phyloP scores from a whole-genome alignment of 2,329 filamentous ascomycete genomes.

The Aureobasidium sp. region DNA sequence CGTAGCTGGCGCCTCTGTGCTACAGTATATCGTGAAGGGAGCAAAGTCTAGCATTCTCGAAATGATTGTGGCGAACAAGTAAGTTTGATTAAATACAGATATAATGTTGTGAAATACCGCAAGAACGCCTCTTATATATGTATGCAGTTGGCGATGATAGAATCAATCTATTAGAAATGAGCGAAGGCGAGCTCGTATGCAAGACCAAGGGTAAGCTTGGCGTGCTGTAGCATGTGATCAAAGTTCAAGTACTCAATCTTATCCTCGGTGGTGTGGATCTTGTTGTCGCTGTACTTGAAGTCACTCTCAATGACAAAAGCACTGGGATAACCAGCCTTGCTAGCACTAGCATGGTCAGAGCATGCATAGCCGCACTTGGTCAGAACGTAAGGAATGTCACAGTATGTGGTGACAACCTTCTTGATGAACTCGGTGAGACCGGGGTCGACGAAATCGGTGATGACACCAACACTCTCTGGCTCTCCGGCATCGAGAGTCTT shows the following conservation, averaged over 20 bases:
- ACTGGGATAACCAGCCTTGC: constrained; percentile 64
- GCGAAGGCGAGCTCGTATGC: constrained; percentile 78
- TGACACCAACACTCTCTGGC: constrained; percentile 80
- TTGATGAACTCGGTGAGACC: constrained; percentile 85
- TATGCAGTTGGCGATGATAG: not conserved
- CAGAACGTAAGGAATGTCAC: constrained; percentile 75
- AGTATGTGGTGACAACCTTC: constrained; percentile 77
- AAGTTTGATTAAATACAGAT: not conserved
- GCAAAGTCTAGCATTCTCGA: too few relatives aligned
- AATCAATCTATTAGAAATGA: not conserved
- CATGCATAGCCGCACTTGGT: constrained; percentile 86
- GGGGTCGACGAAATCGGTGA: constrained; percentile 81
- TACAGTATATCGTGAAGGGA: too few relatives aligned
- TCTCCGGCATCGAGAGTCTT: constrained; percentile 74
- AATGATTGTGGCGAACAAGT: not conserved
- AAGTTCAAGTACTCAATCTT: constrained; percentile 66
- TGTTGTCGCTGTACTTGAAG: constrained; percentile 54
- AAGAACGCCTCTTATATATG: not conserved
- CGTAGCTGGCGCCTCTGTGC: too few relatives aligned
- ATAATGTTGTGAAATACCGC: not conserved
- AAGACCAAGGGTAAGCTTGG: constrained; percentile 71
- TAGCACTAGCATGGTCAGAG: constrained; percentile 64
- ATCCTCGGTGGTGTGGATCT: constrained; percentile 64
- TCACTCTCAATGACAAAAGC: constrained; percentile 69
- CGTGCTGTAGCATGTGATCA: constrained; percentile 87